Conservation (phyloP, 2,329 filamentous ascomycete species). For the Talaromyces sp. region DNA sequence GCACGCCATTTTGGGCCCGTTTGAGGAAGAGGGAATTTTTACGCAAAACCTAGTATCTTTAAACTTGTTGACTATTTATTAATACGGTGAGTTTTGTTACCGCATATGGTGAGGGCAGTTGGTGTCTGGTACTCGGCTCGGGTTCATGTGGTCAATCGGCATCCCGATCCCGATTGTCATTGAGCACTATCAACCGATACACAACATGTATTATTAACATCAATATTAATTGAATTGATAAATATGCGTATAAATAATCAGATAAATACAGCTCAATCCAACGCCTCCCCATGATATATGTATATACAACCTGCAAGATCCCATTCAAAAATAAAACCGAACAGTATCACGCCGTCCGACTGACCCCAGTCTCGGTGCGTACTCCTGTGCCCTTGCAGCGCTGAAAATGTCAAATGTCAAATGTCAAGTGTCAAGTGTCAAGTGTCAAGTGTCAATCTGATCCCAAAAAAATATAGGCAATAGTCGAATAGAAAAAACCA, state of each 20-base stretch:
- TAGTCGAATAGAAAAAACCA: neutral
- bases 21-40: too few relatives aligned
- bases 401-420: neutral
- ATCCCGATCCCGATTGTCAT: neutral
- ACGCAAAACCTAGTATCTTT: too few relatives aligned
- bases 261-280: neutral
- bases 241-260: neutral
- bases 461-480: neutral
- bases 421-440: neutral
- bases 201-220: neutral
- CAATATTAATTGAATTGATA: too few relatives aligned
- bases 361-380: neutral
- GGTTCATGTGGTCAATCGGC: neutral
- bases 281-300: neutral
- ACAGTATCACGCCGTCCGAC: neutral
- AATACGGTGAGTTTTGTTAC: too few relatives aligned
- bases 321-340: neutral
- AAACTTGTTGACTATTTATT: too few relatives aligned
- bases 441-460: neutral
- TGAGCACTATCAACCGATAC: neutral
- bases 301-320: neutral
- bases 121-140: too few relatives aligned
- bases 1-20: conserved; percentile 2
- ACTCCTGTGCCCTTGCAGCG: neutral
- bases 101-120: too few relatives aligned